phyloP scores from a whole-genome alignment of 306 rosid genomes.

The Cicer arietinum region DNA sequence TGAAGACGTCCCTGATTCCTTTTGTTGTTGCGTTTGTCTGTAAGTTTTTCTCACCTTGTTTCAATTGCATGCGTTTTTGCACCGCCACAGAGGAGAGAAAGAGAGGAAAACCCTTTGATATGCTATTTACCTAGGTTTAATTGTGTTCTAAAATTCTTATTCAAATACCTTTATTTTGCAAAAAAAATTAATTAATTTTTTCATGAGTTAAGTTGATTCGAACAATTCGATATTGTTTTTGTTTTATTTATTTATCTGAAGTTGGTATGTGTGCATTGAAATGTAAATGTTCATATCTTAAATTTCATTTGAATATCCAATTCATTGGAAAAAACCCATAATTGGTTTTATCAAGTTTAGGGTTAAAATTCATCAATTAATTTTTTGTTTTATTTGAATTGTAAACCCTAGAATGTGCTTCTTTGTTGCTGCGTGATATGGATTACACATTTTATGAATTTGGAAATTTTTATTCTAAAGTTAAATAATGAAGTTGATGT shows the following conservation, averaged over 20 bases:
- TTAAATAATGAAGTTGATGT: constrained; percentile 3
- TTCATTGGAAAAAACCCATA: constrained; percentile 23
- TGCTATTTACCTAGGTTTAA: constrained; percentile 25
- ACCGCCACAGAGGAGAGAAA: not conserved
- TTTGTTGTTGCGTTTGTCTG: constrained; percentile 81
- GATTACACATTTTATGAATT: constrained; percentile 23
- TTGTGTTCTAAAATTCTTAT: constrained; percentile 14
- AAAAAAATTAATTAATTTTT: not conserved
- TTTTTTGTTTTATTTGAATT: constrained; percentile 1
- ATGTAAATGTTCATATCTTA: constrained; percentile 1
- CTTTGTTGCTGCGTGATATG: constrained; percentile 18
- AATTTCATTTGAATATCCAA: constrained; percentile 20
- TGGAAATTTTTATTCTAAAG: not conserved
- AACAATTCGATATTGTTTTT: not conserved
- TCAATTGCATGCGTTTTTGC: not conserved
- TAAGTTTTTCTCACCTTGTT: constrained; percentile 45
- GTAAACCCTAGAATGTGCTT: not conserved
- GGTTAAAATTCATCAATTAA: not conserved
- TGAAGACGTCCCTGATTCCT: constrained; percentile 60
- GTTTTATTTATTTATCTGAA: constrained; percentile 13
- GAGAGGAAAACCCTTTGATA: not conserved
- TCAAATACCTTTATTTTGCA: not conserved
- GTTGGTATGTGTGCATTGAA: not conserved
- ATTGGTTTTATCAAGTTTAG: constrained; percentile 14
- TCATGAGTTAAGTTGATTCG: not conserved